phyloP scores from a whole-genome alignment of 768 basidiomycete species.

The Lentinus tigrinus region DNA sequence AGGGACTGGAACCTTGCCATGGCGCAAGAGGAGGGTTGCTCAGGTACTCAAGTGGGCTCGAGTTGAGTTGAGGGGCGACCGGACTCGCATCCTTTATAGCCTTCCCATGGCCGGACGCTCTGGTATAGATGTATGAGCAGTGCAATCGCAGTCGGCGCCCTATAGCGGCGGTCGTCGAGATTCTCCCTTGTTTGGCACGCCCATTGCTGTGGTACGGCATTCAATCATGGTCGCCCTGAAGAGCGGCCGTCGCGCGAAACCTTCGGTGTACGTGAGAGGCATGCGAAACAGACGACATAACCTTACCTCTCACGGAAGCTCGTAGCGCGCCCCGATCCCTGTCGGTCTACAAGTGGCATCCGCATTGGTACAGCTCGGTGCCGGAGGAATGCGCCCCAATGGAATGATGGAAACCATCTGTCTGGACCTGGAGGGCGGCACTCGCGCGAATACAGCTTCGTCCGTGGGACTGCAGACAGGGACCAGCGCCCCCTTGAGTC shows the following conservation, averaged over 20 bases:
- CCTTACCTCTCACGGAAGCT: neutral
- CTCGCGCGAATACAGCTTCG: conserved; percentile 3
- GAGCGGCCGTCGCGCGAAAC: conserved; percentile 10
- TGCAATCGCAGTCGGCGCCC: neutral
- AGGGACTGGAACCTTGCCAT: conserved; percentile 16
- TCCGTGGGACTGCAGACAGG: conserved; percentile 2
- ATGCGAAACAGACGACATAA: neutral
- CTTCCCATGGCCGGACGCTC: neutral
- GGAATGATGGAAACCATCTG: conserved; percentile 3
- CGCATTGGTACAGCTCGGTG: conserved; percentile 8
- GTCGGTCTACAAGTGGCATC: conserved; percentile 3
- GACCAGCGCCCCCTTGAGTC: too few relatives aligned
- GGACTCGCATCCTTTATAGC: conserved; percentile 8
- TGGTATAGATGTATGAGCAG: neutral
- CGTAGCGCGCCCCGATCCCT: neutral
- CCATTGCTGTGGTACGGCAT: neutral
- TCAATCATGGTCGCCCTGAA: conserved; percentile 7
- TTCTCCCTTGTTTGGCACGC: neutral
- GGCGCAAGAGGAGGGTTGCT: neutral
- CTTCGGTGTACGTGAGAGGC: neutral
- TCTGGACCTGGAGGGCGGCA: conserved; percentile 6
- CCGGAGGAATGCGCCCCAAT: conserved; percentile 3
- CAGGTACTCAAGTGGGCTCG: conserved; percentile 2
- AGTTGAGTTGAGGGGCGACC: neutral
- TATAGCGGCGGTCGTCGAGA: neutral